Evolutionary conservation across 768 basidiomycete species (phyloP).

Genomic region (Cystobasidium tubakii): DNA sequence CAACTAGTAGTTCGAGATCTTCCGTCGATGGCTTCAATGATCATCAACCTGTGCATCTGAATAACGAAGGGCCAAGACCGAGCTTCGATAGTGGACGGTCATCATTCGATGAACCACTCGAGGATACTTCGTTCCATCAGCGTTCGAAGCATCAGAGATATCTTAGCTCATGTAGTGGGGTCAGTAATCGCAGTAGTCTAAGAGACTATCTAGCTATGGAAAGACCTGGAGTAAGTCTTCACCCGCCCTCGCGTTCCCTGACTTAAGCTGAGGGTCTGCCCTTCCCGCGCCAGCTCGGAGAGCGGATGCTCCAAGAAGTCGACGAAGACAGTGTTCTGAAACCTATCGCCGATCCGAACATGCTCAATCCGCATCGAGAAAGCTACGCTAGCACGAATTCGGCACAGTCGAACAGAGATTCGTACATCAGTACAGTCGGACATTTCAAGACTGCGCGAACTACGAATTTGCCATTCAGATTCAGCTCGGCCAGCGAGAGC

Average conservation of each 20-base stretch:
- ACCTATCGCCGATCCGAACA: not conserved
- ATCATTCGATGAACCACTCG: slow-evolving; percentile 16
- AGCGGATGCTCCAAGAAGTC: slow-evolving; percentile 28
- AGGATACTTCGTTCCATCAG: not conserved
- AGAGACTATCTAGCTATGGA: slow-evolving; percentile 35
- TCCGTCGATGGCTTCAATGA: not conserved
- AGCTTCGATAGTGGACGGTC: slow-evolving; percentile 27
- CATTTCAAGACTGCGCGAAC: slow-evolving; percentile 12
- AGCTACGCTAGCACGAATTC: not conserved
- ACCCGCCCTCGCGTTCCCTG: not conserved
- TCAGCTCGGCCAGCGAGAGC: slow-evolving; percentile 18
- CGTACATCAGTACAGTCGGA: not conserved
- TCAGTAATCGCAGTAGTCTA: slow-evolving; percentile 20
- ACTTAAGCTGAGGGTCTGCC: too few species aligned
- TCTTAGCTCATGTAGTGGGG: slow-evolving; percentile 2
- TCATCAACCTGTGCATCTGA: not conserved
- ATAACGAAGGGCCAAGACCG: not conserved
- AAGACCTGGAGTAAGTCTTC: slow-evolving; percentile 23
- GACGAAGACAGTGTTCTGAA: slow-evolving; percentile 24
- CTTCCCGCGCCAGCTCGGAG: slow-evolving; percentile 12
- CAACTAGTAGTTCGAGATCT: not conserved
- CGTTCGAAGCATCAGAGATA: not conserved
- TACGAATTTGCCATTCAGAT: not conserved
- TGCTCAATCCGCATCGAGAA: not conserved
- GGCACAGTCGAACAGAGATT: not conserved